Evolutionary conservation across 2,329 filamentous ascomycete species (phyloP), one percentile per base, ranked within the genome.

Genomic region (Diaporthe velutina): DNA sequence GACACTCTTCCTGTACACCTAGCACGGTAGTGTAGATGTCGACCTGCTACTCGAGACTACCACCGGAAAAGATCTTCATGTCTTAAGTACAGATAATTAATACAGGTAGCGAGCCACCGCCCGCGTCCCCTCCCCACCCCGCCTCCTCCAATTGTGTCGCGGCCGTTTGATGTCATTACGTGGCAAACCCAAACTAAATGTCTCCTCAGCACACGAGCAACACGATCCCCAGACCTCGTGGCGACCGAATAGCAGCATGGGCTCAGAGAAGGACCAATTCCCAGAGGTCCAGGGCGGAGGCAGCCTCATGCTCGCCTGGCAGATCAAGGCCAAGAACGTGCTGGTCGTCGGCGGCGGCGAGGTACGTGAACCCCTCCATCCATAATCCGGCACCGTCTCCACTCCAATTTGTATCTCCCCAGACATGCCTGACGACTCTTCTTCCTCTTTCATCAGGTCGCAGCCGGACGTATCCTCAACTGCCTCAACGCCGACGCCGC

Each of bases 291-390:
- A 98, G 84, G 94, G 95, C 73, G 96, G 96, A 70, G 97, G 96
- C 75, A 98, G 96, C 76, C 86, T 99, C 78, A 97, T 99, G 77
- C 87, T 99, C 70, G 97, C 97, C 81, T 99, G 96, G 96, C 97
- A 98, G 86, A 93, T 98, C 80, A 93, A 92, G 82, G 93, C 93
- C 83, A 98, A 97, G 85, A 91, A 92, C 77, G 93, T 98, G 22
- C 86, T 99, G n/a, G 94, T 99, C 6, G 91, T 99, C 10, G 97
- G 97, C 77, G 97, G 97, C 79, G 97, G 97, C 83, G 96, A 98
- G 89, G 96, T 98, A 86, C 83, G 22, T 77, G 71, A 64, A 72
- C 74, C 67, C 22, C 25, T 28, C 50, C 50, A 73, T 54, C 28
- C 66, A 61, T 73, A 38, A 71, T 60, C 61, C 5, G 50, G 10